These are phyloP conservation scores for Olyra latifolia DNA, from an alignment of 176 grass and related monocot species.

Conservation along the genomic window DNA sequence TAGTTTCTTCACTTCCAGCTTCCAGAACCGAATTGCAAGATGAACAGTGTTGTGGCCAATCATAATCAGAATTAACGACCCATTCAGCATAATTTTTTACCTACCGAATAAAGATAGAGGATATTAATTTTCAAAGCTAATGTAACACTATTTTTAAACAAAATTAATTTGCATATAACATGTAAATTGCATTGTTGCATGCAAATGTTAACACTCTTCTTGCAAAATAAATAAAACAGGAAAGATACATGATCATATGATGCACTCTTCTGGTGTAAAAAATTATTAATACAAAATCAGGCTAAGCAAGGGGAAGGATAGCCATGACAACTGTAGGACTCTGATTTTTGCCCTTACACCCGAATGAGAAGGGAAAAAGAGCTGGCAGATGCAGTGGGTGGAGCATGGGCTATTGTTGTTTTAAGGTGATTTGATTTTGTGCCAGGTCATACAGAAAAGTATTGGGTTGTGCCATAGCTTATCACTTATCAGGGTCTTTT, in stretches of 20 bases:
- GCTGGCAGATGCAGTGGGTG: neutral
- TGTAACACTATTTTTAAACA: neutral
- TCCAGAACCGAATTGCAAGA: constrained; percentile 81
- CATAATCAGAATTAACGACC: constrained; percentile 96
- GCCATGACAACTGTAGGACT: neutral
- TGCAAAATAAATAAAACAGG: neutral
- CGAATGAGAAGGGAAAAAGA: neutral
- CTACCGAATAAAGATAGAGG: constrained; percentile 42
- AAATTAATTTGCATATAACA: constrained; percentile 6
- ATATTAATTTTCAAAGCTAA: constrained; percentile 28
- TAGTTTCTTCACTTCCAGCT: constrained; percentile 75
- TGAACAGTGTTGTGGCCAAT: constrained; percentile 90
- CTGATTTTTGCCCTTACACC: neutral
- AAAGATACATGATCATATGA: constrained; percentile 5
- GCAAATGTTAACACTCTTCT: neutral
- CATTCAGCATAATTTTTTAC: constrained; percentile 99
- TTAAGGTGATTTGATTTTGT: neutral
- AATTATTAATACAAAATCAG: neutral
- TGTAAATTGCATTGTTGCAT: neutral
- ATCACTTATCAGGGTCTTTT: neutral
- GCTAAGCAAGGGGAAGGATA: neutral
- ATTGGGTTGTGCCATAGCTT: neutral
- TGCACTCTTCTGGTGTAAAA: neutral
- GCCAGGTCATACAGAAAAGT: neutral
- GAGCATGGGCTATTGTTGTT: neutral